These are phyloP conservation scores for Ajuga reptans DNA, from an alignment of 305 asterid genomes.

Conservation along the genomic window DNA sequence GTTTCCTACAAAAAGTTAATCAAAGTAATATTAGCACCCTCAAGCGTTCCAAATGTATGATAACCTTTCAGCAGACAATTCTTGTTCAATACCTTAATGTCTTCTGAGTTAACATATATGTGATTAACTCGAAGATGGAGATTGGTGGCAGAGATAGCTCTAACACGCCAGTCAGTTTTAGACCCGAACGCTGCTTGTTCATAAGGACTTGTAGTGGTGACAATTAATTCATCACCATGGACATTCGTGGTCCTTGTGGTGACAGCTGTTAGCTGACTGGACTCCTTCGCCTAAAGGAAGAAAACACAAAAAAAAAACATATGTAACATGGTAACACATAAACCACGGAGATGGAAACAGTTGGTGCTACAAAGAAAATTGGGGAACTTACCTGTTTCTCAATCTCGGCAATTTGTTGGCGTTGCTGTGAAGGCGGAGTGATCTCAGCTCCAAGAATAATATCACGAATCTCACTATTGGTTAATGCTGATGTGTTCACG, in stretches of 20 bases:
- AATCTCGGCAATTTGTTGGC: constrained; percentile 98
- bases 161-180: constrained; percentile 97
- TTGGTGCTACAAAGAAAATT: neutral
- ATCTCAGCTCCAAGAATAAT: constrained; percentile 98
- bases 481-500: constrained; percentile 93
- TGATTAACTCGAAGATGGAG: constrained; percentile 96
- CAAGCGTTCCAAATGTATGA: neutral
- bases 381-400: constrained; percentile 70
- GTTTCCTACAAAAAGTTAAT: constrained; percentile 68
- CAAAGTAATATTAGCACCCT: neutral
- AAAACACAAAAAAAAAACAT: neutral
- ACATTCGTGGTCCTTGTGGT: constrained; percentile 91
- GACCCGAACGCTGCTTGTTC: constrained; percentile 87
- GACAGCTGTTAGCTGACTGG: constrained; percentile 93
- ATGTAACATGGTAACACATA: neutral
- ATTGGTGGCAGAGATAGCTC: constrained; percentile 99
- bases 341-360: neutral
- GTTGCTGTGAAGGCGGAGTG: constrained; percentile 97
- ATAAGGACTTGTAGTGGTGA: constrained; percentile 93
- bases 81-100: constrained; percentile 59
- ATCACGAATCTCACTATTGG: constrained; percentile 97
- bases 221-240: constrained; percentile 90
- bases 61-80: neutral
- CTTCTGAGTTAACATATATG: constrained; percentile 96
- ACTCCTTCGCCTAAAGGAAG: constrained; percentile 70